Percentiles rank a stretch among this genome's conserved stretches.
Evolutionary conservation across 257 asterid species (phyloP).

Genomic region (Nemophila menziesii): DNA sequence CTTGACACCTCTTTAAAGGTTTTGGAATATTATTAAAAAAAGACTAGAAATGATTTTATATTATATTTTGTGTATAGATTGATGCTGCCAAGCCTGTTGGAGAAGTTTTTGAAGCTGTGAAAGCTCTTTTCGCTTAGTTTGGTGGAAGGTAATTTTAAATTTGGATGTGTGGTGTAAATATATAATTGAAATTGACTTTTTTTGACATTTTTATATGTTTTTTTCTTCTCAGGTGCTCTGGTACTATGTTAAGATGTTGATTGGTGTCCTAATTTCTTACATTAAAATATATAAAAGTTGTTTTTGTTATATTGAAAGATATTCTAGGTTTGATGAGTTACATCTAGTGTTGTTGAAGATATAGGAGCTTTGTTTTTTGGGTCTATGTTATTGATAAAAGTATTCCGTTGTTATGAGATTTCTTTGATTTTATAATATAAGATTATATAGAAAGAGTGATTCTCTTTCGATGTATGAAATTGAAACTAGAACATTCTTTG

Average conservation of each 20-base stretch:
- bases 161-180: background rate
- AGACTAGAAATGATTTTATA: background rate
- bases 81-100: constrained; percentile 56
- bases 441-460: too few species aligned
- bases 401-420: too few species aligned
- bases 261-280: constrained; percentile 15
- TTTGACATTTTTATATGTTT: background rate
- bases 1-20: background rate
- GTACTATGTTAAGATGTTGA: constrained; percentile 13
- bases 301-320: background rate
- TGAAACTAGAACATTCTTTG: too few species aligned
- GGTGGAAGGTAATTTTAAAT: constrained; percentile 31
- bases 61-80: constrained; percentile 31
- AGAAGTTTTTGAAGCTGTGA: constrained; percentile 73
- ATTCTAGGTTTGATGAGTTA: background rate
- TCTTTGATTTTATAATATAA: too few species aligned
- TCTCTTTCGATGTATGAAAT: too few species aligned
- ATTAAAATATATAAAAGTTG: background rate
- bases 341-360: background rate
- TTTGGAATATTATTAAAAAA: background rate
- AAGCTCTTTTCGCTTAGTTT: constrained; percentile 44
- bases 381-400: too few species aligned
- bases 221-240: constrained; percentile 22
- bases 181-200: background rate
- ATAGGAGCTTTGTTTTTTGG: too few species aligned